Evolutionary conservation across 257 asterid species (phyloP).

Genomic region (Penstemon eatonii): DNA sequence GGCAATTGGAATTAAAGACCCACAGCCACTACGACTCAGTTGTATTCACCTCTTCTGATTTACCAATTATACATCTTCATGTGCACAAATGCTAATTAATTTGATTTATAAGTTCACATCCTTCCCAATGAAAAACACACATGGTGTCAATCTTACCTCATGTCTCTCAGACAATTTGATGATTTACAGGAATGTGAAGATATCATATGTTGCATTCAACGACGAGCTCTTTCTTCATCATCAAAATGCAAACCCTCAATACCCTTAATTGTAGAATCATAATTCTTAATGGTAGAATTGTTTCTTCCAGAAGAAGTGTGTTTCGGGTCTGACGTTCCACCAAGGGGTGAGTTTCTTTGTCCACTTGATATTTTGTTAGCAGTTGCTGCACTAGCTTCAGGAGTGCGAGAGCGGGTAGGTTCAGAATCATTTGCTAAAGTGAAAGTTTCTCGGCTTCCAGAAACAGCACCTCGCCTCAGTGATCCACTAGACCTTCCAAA

Average conservation of each 20-base stretch:
- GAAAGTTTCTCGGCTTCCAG: slow-evolving; percentile 48
- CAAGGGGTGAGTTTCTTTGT: slow-evolving; percentile 65
- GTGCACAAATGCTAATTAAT: slow-evolving; percentile 25
- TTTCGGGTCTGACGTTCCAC: slow-evolving; percentile 66
- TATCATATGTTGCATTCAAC: slow-evolving; percentile 18
- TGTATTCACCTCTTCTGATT: slow-evolving; percentile 33
- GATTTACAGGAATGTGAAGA: slow-evolving; percentile 31
- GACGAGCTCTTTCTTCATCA: slow-evolving; percentile 52
- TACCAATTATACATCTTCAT: slow-evolving; percentile 30
- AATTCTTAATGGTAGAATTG: slow-evolving; percentile 46
- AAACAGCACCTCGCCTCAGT: slow-evolving; percentile 39
- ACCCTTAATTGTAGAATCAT: slow-evolving; percentile 69
- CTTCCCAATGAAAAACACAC: slow-evolving; percentile 20
- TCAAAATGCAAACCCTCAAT: slow-evolving; percentile 68
- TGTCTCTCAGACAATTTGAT: slow-evolving; percentile 32
- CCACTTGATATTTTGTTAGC: slow-evolving; percentile 49
- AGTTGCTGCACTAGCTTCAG: slow-evolving; percentile 52
- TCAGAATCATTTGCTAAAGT: slow-evolving; percentile 46
- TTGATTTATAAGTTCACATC: slow-evolving; percentile 32
- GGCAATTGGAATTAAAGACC: slow-evolving; percentile 48
- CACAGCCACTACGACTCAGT: slow-evolving; percentile 38
- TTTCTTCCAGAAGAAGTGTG: slow-evolving; percentile 57
- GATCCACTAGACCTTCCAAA: slow-evolving; percentile 65
- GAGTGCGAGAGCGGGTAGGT: slow-evolving; percentile 45
- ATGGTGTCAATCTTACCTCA: slow-evolving; percentile 24